Evolutionary conservation across 2,329 filamentous ascomycete species (phyloP), one percentile per base, ranked within the genome.

Genomic region (Aspergillus flavus): DNA sequence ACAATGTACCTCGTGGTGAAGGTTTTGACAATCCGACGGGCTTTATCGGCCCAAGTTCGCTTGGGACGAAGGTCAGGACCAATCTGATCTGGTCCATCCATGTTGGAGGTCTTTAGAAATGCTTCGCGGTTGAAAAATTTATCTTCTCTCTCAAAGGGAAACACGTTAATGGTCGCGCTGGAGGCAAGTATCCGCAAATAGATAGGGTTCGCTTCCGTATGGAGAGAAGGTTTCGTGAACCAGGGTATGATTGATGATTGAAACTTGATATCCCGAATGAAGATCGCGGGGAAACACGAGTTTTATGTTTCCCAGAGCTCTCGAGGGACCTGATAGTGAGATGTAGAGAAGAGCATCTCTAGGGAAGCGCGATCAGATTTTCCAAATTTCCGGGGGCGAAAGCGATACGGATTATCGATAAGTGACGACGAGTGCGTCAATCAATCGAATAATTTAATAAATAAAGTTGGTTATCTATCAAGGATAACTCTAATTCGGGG

Each of bases 41-140:
- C 39, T 53, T 70, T 73, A 61, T 82, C 79, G 30, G 69, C 64
- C 45, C 80, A 66, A 5, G 76, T 74, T 54, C 73, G 71, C 64
- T 76, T 79, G 5, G 76, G 76, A n/a, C 71, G 66, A 61, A 70
- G 71, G 61, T 78, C 72, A 10, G 81, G 80, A 21, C 79, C 79
- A 62, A 82, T 81, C 67, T 76, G 76, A 64, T 83, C 81, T 14
- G 76, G 75, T 23, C 74, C 75, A 62, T 78, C 75, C 76, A 78
- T 75, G n/a, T 30, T 65, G 64, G 55, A 46, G 45, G 19, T 7
- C 39, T 43, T 41, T 9, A 3, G 39, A n/a, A n/a, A 41, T 41
- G 39, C n/a, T n/a, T 41, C 39, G 16, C 19, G 16, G 39, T 9
- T 10, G 39, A 19, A 41, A 1, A 41, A n/a, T 16, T 34, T 41